Conservation (phyloP, 139 green algal species). For the Pseudopediastrum boryanum region DNA sequence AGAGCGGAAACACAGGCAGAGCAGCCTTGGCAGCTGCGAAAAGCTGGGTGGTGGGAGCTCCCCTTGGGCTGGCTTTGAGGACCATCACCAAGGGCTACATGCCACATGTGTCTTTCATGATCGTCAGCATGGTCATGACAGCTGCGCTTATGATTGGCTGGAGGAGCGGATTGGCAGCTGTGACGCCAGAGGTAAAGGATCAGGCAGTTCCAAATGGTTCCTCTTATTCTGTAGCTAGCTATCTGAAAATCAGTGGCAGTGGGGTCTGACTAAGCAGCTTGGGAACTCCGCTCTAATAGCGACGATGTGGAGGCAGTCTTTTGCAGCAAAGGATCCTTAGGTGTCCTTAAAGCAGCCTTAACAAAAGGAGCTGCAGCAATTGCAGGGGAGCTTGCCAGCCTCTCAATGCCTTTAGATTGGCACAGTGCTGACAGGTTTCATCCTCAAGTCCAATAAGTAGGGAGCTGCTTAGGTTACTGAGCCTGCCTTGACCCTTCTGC, state of each 20-base stretch:
- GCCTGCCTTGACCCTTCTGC: neutral
- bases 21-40: slow-evolving; percentile 72
- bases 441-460: too few relatives aligned
- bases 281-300: neutral
- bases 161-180: slow-evolving; percentile 58
- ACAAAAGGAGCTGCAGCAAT: neutral
- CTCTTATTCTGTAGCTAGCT: neutral
- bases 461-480: slow-evolving; percentile 5
- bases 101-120: slow-evolving; percentile 73
- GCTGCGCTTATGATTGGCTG: slow-evolving; percentile 75
- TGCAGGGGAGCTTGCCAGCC: neutral
- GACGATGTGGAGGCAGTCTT: too few relatives aligned
- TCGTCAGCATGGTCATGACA: slow-evolving; percentile 66
- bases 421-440: too few relatives aligned
- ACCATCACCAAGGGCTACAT: slow-evolving; percentile 65
- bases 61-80: slow-evolving; percentile 67
- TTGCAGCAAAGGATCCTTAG: too few relatives aligned
- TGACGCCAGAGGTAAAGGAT: slow-evolving; percentile 38
- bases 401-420: too few relatives aligned
- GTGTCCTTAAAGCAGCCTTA: neutral
- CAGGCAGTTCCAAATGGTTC: neutral
- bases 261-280: neutral
- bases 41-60: slow-evolving; percentile 68
- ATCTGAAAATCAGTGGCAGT: neutral
- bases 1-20: slow-evolving; percentile 41